Evolutionary conservation across 192 early-diverging fungal species (phyloP), one percentile per base, ranked within the genome.

Genomic region (Umbelopsis isabellina): DNA sequence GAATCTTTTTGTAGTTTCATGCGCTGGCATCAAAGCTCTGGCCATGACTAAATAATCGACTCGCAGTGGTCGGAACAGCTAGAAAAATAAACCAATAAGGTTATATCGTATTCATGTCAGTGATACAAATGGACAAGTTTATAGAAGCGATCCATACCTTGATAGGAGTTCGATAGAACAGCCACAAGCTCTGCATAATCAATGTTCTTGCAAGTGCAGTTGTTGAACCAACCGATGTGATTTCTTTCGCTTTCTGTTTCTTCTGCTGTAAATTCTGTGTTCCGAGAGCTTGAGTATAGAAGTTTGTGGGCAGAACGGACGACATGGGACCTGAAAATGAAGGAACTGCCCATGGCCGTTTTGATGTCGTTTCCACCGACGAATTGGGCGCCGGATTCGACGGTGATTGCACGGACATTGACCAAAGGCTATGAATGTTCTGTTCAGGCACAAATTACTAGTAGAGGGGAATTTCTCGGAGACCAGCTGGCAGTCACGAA

Each of bases 21-120:
- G 80, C 2, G 84, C 77, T 18, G 89, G 91, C 71, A 91, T 86
- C 44, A 90, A 68, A 11, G 90, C 90, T 23, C 92, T 83, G 2
- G 90, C 92, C 69, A 91, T 90, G n/a, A 90, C 84, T 52, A 91
- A 68, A 67, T 93, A 93, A 72, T 93, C 92, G 6, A 93, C 90
- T 10, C 92, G 82, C 72, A 93, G 78, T 7, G 92, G 92, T 7
- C 92, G 80, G 47, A 93, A 93, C 13, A 93, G 81, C 83, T 91
- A 55, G 16, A 37, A 21, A n/a, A 21, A n/a, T 46, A 20, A 69
- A 22, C 64, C 25, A 75, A 22, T 64, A 46, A 30, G 55, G 20
- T 6, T 64, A 64, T 12, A 30, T 35, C 12, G 20, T 7, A 23
- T 10, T 20, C n/a, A 21, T 52, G n/a, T 53, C 21, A 30, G 23